These are phyloP conservation scores for Fusarium avenaceum DNA, from an alignment of 2,329 filamentous ascomycete genomes.

Conservation along the genomic window DNA sequence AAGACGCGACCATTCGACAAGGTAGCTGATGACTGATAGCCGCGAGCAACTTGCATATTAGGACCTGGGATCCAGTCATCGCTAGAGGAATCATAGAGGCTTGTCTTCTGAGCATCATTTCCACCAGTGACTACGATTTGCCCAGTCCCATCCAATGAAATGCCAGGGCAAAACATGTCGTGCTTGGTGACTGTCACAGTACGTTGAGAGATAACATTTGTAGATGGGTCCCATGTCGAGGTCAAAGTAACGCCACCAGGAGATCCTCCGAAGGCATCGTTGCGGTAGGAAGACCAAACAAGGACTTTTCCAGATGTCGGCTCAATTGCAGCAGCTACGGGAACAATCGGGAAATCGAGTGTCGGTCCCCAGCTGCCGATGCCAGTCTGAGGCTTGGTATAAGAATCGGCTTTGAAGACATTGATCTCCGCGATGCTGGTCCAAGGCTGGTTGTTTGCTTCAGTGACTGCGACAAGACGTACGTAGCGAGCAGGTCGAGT, in stretches of 20 bases:
- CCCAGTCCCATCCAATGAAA: slow-evolving; percentile 63
- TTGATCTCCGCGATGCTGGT: slow-evolving; percentile 38
- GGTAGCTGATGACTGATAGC: slow-evolving; percentile 30
- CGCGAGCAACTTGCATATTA: slow-evolving; percentile 23
- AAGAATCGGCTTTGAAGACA: slow-evolving; percentile 27
- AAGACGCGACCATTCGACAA: slow-evolving; percentile 26
- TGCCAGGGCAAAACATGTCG: slow-evolving; percentile 71
- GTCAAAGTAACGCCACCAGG: slow-evolving; percentile 24
- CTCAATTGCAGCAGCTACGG: slow-evolving; percentile 35
- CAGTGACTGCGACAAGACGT: slow-evolving; percentile 16
- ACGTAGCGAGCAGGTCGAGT: slow-evolving; percentile 30
- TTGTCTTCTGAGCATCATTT: slow-evolving; percentile 62
- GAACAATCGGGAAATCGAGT: slow-evolving; percentile 36
- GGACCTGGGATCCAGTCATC: slow-evolving; percentile 27
- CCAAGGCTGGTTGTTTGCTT: slow-evolving; percentile 25
- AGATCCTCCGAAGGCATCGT: slow-evolving; percentile 8
- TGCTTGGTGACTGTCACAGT: slow-evolving; percentile 59
- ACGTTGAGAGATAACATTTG: slow-evolving; percentile 6
- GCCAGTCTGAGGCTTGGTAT: neutral
- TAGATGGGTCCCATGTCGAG: slow-evolving; percentile 25
- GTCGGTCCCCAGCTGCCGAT: slow-evolving; percentile 32
- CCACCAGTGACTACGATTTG: slow-evolving; percentile 68
- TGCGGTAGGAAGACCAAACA: slow-evolving; percentile 23
- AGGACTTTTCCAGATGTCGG: slow-evolving; percentile 30
- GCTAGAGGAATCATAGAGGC: slow-evolving; percentile 57